A percentile compares a stretch with the other conserved stretches of the same genome.
Conservation (phyloP, 176 grass and related monocot genomes). For the Stipa capillata region DNA sequence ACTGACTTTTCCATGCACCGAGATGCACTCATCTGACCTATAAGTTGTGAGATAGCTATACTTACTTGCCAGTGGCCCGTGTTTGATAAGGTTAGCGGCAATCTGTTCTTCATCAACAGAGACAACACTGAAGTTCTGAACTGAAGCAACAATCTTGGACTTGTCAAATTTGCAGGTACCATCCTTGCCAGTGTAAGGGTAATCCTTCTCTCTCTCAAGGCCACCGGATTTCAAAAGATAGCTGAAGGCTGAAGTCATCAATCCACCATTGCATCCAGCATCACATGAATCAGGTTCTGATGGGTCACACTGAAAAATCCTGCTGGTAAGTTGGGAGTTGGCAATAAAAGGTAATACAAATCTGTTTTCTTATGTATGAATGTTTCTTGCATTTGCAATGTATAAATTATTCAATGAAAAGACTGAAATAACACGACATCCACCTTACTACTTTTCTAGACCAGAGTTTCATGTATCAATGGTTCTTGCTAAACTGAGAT, state of each 20-base stretch:
- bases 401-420: no score
- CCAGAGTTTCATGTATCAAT: no score
- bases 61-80: slow-evolving; percentile 68
- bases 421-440: no score
- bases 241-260: slow-evolving; percentile 60
- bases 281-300: slow-evolving; percentile 57
- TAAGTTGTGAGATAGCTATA: neutral
- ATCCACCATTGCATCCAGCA: slow-evolving; percentile 60
- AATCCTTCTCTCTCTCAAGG: slow-evolving; percentile 65
- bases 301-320: slow-evolving; percentile 61
- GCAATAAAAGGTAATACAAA: no score
- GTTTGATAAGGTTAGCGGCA: slow-evolving; percentile 61
- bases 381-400: neutral
- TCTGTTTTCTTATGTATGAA: neutral
- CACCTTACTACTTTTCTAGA: neutral
- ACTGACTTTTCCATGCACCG: neutral
- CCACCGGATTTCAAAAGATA: slow-evolving; percentile 67
- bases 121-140: slow-evolving; percentile 65
- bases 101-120: slow-evolving; percentile 64
- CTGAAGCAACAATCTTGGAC: slow-evolving; percentile 60
- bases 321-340: no score
- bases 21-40: neutral
- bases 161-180: slow-evolving; percentile 61
- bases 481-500: no score
- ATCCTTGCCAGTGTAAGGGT: slow-evolving; percentile 59